Conservation (phyloP, 1,284 basidiomycete genomes). For the Marasmius oreades region DNA sequence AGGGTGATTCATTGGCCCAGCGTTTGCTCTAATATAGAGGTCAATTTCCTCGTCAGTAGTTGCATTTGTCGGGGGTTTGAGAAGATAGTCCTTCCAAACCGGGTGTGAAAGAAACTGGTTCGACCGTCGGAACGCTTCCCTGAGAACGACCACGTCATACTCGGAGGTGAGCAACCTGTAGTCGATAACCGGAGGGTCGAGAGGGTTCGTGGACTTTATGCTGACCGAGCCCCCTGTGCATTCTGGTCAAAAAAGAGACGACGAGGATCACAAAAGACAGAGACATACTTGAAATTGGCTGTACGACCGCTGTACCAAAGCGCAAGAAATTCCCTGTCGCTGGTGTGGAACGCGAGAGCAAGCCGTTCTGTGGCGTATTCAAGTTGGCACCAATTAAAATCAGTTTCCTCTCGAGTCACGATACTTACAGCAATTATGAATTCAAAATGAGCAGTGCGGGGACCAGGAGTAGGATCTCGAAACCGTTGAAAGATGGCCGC, state of each 20-base stretch:
- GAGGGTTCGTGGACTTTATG: constrained; percentile 22
- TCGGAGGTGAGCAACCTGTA: constrained; percentile 22
- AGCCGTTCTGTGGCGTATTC: constrained; percentile 5
- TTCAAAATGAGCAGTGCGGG: constrained; percentile 16
- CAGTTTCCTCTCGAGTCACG: background rate
- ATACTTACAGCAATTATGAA: constrained; percentile 17
- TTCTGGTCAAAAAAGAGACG: background rate
- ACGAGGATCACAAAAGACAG: background rate
- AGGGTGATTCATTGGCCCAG: constrained; percentile 12
- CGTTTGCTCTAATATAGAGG: constrained; percentile 12
- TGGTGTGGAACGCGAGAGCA: constrained; percentile 5
- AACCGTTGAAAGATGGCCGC: constrained; percentile 9
- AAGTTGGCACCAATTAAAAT: no score
- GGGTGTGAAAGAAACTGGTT: constrained; percentile 16
- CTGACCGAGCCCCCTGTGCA: constrained; percentile 12
- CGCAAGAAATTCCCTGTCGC: constrained; percentile 11
- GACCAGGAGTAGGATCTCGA: constrained; percentile 18
- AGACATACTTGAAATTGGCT: constrained; percentile 15
- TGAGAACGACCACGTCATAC: constrained; percentile 15
- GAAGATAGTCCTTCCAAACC: constrained; percentile 17
- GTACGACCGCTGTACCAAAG: constrained; percentile 10
- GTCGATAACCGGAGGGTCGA: constrained; percentile 28
- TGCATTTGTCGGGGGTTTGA: constrained; percentile 1
- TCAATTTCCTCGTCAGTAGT: constrained; percentile 14
- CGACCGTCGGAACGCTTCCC: constrained; percentile 15